Conservation (phyloP, 345 rosid genomes). For the Bruguiera gymnorhiza region DNA sequence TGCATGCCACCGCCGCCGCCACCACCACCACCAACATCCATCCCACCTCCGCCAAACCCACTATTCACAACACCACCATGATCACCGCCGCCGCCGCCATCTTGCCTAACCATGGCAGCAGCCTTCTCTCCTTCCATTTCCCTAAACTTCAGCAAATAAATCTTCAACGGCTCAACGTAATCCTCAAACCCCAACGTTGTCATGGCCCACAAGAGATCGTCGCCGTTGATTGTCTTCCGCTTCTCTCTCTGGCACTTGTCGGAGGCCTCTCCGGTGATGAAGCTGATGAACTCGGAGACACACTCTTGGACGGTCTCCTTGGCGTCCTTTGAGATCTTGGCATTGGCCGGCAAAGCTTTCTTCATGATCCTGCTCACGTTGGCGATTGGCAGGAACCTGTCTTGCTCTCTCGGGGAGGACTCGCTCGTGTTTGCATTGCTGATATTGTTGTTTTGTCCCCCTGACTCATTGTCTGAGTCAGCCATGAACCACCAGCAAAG, state of each 20-base stretch:
- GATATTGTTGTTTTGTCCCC: constrained; percentile 1
- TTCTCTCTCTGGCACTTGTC: constrained; percentile 18
- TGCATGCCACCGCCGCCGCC: neutral
- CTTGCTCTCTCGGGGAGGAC: constrained; percentile 10
- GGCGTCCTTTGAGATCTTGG: constrained; percentile 16
- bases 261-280: constrained; percentile 20
- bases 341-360: constrained; percentile 13
- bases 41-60: constrained; percentile 11
- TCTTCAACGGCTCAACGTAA: constrained; percentile 15
- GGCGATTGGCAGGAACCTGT: constrained; percentile 17
- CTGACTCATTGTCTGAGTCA: constrained; percentile 19
- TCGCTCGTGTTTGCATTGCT: constrained; percentile 2
- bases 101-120: neutral
- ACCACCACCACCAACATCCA: constrained; percentile 2
- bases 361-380: constrained; percentile 13
- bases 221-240: constrained; percentile 13
- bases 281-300: constrained; percentile 16
- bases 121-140: constrained; percentile 17
- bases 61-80: constrained; percentile 1
- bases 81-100: neutral
- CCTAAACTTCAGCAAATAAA: constrained; percentile 6
- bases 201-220: constrained; percentile 18
- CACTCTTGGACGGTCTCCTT: constrained; percentile 22
- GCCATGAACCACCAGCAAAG: neutral
- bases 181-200: constrained; percentile 17